Conservation (phyloP, 805 yeast species). For the Scheffersomyces ergatensis region DNA sequence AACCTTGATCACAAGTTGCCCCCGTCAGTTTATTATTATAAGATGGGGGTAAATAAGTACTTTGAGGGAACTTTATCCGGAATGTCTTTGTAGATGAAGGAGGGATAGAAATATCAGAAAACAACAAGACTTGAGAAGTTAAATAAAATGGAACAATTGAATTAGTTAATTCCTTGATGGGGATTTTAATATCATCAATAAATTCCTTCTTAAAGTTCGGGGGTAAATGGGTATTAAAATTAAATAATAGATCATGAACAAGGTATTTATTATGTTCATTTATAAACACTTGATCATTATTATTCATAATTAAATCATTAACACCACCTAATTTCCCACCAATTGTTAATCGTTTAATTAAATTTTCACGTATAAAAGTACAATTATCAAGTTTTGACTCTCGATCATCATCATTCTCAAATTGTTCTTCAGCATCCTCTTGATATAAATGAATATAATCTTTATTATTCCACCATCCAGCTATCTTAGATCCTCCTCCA, state of each 20-base stretch:
- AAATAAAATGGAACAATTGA: slow-evolving; percentile 38
- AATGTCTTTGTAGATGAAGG: slow-evolving; percentile 16
- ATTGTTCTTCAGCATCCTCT: slow-evolving; percentile 14
- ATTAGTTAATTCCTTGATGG: slow-evolving; percentile 25
- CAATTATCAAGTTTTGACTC: slow-evolving; percentile 17
- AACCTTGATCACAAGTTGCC: slow-evolving; percentile 36
- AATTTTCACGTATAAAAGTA: slow-evolving; percentile 20
- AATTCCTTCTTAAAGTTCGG: background rate
- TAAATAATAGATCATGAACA: slow-evolving; percentile 33
- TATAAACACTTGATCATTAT: slow-evolving; percentile 9
- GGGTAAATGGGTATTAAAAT: slow-evolving; percentile 22
- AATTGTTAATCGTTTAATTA: slow-evolving; percentile 16
- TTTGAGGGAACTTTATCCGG: slow-evolving; percentile 20
- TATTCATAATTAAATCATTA: slow-evolving; percentile 25
- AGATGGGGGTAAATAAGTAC: slow-evolving; percentile 33
- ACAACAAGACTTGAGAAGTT: slow-evolving; percentile 38
- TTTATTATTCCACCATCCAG: slow-evolving; percentile 35
- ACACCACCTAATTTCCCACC: slow-evolving; percentile 38
- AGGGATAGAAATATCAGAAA: slow-evolving; percentile 24
- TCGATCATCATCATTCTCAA: slow-evolving; percentile 19
- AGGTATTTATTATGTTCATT: slow-evolving; percentile 19
- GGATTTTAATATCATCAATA: slow-evolving; percentile 5
- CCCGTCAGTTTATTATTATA: slow-evolving; percentile 43
- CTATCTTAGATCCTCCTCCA: slow-evolving; percentile 8
- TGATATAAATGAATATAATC: slow-evolving; percentile 30